phyloP scores from a whole-genome alignment of 1,139 yeast species.

The Lodderomyces margitis region DNA sequence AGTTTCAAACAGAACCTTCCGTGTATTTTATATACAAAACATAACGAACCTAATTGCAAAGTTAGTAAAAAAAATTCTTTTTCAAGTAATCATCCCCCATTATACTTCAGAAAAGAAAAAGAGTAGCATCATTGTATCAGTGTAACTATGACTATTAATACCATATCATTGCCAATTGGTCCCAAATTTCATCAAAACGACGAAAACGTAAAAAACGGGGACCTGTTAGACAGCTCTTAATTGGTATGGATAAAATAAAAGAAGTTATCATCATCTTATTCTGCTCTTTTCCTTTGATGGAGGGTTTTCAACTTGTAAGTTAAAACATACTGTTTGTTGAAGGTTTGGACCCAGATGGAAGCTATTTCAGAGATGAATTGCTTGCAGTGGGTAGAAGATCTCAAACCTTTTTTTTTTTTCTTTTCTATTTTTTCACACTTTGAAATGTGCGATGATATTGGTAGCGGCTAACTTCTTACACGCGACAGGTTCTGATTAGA shows the following conservation, averaged over 20 bases:
- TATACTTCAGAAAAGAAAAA: no score
- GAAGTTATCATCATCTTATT: conserved; percentile 24
- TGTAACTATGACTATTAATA: conserved; percentile 51
- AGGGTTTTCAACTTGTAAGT: background rate
- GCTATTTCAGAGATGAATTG: no score
- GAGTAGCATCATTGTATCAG: conserved; percentile 24
- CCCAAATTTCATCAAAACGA: conserved; percentile 40
- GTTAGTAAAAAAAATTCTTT: background rate
- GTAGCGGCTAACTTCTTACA: no score
- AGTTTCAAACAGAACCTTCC: background rate
- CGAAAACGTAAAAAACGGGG: conserved; percentile 22
- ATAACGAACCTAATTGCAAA: background rate
- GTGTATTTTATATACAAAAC: background rate
- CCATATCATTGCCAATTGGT: conserved; percentile 45
- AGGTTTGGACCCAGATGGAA: background rate
- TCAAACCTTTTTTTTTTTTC: background rate
- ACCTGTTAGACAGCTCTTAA: conserved; percentile 28
- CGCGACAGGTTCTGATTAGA: no score
- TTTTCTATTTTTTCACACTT: background rate
- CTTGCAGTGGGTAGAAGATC: background rate
- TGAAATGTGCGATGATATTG: no score
- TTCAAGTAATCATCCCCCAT: no score
- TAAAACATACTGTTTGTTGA: conserved; percentile 2
- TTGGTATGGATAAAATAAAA: conserved; percentile 31
- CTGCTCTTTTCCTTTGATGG: background rate